Evolutionary conservation across 495 filamentous ascomycete genomes (phyloP).

Genomic region (Aspergillus coremiiformis): DNA sequence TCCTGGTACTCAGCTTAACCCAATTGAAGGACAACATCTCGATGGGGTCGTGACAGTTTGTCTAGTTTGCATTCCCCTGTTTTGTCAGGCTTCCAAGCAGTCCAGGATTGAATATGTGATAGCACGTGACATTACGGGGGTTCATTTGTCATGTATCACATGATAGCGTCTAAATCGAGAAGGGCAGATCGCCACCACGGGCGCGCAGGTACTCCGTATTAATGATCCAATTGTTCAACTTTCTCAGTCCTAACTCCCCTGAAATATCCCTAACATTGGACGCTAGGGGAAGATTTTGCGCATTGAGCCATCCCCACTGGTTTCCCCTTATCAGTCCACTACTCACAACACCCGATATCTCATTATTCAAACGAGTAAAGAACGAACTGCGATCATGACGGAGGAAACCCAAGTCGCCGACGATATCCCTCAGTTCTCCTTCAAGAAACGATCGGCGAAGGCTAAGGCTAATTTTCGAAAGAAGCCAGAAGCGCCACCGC

Average conservation of each 20-base stretch:
- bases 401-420: constrained; percentile 9
- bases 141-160: background rate
- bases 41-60: background rate
- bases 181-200: background rate
- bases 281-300: background rate
- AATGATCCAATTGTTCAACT: background rate
- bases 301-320: too few species aligned
- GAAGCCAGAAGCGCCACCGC: constrained; percentile 72
- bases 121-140: background rate
- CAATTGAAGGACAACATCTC: background rate
- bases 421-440: constrained; percentile 27
- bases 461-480: constrained; percentile 74
- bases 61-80: background rate
- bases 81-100: background rate
- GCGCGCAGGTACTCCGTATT: background rate
- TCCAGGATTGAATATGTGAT: background rate
- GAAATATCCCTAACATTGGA: background rate
- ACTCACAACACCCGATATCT: background rate
- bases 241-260: background rate
- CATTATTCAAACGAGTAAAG: background rate
- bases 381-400: constrained; percentile 5
- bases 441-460: constrained; percentile 81
- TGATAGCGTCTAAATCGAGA: background rate
- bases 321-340: background rate
- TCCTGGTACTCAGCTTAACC: background rate